phyloP scores from a whole-genome alignment of 768 basidiomycete genomes.

The Phylloporus arenicola region DNA sequence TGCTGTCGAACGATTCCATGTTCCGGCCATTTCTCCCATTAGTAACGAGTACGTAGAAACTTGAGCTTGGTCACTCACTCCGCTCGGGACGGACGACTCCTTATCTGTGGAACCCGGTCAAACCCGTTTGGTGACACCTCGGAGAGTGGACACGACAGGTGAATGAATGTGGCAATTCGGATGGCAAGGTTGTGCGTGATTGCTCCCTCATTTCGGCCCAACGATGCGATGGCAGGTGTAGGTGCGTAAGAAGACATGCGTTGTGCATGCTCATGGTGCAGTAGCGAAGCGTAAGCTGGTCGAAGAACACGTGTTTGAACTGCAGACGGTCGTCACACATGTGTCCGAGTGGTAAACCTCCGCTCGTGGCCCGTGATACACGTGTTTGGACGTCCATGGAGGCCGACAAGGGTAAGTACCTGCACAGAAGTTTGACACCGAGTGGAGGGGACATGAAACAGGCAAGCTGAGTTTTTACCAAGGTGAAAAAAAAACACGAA shows the following conservation, averaged over 20 bases:
- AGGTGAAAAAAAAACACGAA: background rate
- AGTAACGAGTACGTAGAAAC: background rate
- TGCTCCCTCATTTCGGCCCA: constrained; percentile 5
- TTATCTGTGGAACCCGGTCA: background rate
- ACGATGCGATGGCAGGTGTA: background rate
- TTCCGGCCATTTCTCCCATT: background rate
- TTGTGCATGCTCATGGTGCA: constrained; percentile 1
- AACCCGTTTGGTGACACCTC: background rate
- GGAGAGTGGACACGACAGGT: background rate
- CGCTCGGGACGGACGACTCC: background rate
- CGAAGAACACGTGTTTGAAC: constrained; percentile 8
- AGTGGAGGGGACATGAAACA: background rate
- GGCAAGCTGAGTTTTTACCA: background rate
- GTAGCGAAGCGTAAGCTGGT: background rate
- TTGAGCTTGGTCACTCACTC: background rate
- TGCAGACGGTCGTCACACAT: background rate
- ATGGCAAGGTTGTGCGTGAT: background rate
- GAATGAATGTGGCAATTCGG: background rate
- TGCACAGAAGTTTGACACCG: background rate
- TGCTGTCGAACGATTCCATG: background rate
- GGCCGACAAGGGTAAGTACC: background rate
- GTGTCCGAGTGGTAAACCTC: constrained; percentile 1
- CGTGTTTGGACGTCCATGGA: background rate
- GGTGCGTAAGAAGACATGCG: constrained; percentile 14
- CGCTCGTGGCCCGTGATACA: background rate